These are phyloP conservation scores for Telfairia occidentalis DNA, from an alignment of 331 rosid species.

Conservation along the genomic window DNA sequence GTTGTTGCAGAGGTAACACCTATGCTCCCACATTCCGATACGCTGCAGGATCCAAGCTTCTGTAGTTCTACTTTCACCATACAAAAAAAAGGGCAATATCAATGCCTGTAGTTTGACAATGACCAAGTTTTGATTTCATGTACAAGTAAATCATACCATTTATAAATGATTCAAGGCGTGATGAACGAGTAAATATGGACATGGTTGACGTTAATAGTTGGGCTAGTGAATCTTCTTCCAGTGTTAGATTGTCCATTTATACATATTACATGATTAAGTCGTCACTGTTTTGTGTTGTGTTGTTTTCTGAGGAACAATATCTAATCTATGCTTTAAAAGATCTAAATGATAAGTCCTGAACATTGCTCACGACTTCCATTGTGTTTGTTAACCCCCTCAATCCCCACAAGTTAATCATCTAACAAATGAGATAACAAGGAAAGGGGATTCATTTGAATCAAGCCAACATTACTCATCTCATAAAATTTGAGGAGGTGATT, in stretches of 20 bases:
- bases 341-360: not conserved
- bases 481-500: not conserved
- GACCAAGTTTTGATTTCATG: not conserved
- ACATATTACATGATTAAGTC: not conserved
- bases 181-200: not conserved
- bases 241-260: not conserved
- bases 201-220: not conserved
- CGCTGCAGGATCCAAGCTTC: not conserved
- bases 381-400: not conserved
- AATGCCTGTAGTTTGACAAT: slow-evolving; percentile 2
- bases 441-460: not conserved
- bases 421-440: not conserved
- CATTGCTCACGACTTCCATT: not conserved
- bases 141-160: not conserved
- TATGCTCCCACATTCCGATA: not conserved
- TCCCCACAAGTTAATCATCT: not conserved
- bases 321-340: not conserved
- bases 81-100: not conserved
- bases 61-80: slow-evolving; percentile 1
- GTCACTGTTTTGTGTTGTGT: not conserved
- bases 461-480: not conserved
- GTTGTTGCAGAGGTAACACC: not conserved
- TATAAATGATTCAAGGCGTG: not conserved
- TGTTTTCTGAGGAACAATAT: not conserved
- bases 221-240: not conserved